Evolutionary conservation across 129 eudicot genomes (phyloP).

Genomic region (Kitagawia praeruptora): DNA sequence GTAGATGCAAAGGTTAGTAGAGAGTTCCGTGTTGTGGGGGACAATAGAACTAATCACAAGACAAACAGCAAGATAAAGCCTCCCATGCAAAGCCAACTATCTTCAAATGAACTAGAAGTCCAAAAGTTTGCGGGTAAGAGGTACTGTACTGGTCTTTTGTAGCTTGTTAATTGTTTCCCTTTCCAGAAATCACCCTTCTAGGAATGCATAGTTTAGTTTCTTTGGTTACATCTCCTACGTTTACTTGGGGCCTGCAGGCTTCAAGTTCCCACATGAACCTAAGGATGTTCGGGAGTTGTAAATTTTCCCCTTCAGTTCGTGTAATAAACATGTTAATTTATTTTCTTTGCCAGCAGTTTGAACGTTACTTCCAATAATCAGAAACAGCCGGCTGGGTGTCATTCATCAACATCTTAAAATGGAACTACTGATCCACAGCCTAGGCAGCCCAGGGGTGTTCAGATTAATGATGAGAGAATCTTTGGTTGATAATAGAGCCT

Average conservation of each 20-base stretch:
- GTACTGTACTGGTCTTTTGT: slow-evolving; percentile 18
- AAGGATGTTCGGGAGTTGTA: neutral
- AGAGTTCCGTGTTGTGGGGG: slow-evolving; percentile 91
- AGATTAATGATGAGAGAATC: slow-evolving; percentile 25
- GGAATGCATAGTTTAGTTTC: neutral
- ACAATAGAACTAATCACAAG: slow-evolving; percentile 65
- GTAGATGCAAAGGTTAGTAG: slow-evolving; percentile 47
- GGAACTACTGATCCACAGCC: slow-evolving; percentile 33
- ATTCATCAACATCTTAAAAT: slow-evolving; percentile 25
- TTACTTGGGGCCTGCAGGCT: too few relatives aligned
- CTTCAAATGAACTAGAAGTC: slow-evolving; percentile 24
- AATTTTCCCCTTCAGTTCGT: neutral
- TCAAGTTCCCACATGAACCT: neutral
- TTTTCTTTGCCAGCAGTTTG: slow-evolving; percentile 27
- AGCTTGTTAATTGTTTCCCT: neutral
- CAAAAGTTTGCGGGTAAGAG: slow-evolving; percentile 39
- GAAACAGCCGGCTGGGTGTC: slow-evolving; percentile 25
- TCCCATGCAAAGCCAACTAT: slow-evolving; percentile 20
- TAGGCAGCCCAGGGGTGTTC: slow-evolving; percentile 33
- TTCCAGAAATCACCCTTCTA: neutral
- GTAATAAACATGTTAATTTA: neutral
- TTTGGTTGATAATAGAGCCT: slow-evolving; percentile 20
- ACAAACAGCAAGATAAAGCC: slow-evolving; percentile 34
- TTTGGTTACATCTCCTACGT: neutral
- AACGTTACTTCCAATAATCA: slow-evolving; percentile 36